Conservation (phyloP, 208 protist genomes). For the Trypanosomatidae sp. region DNA sequence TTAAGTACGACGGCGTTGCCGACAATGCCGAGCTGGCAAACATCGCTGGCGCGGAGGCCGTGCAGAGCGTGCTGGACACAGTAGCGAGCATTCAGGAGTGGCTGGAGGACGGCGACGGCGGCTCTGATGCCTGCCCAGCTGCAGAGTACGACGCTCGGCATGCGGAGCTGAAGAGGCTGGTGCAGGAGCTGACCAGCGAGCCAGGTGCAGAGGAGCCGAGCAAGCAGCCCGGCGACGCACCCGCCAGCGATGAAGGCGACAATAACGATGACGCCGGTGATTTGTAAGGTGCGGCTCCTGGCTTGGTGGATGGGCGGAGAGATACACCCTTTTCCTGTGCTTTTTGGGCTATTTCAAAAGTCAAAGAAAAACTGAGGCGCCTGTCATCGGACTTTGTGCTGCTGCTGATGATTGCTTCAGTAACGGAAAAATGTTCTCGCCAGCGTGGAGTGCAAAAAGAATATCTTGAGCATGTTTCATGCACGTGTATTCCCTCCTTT, state of each 20-base stretch:
- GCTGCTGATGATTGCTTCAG: not conserved
- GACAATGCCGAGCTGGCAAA: conserved; percentile 38
- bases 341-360: too few relatives aligned
- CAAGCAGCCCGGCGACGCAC: too few relatives aligned
- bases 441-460: too few relatives aligned
- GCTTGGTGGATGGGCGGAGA: not conserved
- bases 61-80: conserved; percentile 31
- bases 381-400: too few relatives aligned
- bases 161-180: conserved; percentile 38
- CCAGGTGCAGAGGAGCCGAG: conserved; percentile 5
- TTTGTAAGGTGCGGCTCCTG: not conserved
- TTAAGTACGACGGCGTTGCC: conserved; percentile 60
- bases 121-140: conserved; percentile 48
- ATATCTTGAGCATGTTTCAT: too few relatives aligned
- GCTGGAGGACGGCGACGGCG: conserved; percentile 75
- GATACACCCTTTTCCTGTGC: not conserved
- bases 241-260: not conserved
- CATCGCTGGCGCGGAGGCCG: conserved; percentile 16
- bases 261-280: not conserved
- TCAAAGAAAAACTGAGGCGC: too few relatives aligned
- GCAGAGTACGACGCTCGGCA: conserved; percentile 56
- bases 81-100: conserved; percentile 49
- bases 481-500: not conserved
- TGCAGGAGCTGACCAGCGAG: conserved; percentile 21
- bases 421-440: too few relatives aligned